Base-by-base conservation (phyloP, 352 stramenopile species). In the Globisporangium paddicum region DNA sequence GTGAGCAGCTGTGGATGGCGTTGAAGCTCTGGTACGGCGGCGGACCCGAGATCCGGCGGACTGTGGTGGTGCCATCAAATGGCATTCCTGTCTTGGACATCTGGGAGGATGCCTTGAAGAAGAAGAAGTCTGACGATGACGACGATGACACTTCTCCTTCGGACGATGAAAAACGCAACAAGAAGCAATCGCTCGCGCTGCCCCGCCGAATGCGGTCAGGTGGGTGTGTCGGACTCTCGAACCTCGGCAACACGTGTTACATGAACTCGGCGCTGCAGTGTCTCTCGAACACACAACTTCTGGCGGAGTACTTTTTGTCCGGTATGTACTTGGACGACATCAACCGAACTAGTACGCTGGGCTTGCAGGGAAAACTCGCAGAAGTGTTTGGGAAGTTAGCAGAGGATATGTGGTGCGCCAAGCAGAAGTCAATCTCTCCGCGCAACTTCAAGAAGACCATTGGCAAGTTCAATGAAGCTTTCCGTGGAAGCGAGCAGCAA, bases 401-500 rank as follows among this genome's bases (percentile, higher is more conserved):
- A 9, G 95, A 97, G 69, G 80, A 98, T 52, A 91, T 99, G 71
- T 99, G 96, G 94, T 92, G 79, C 58, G 90, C 93, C 13, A 93
- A 98, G 63, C 96, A 97, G 64, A 97, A 95, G 53, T 88, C 90
- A 5, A 89, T 98, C 26, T 87, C 79, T 38, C 96, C 96, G 9
- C 70, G 86, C 26, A 86, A 87, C 41, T 98, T 99, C 69, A 98
- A 98, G 70, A 93, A 94, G 46, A 90, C 82, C 3, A 93, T 95
- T 11, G 93, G 90, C n/a, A 95, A 93, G 48, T 98, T 99, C 63
- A 96, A 98, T 51, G 89, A 96, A 34, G 90, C 96, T 48, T 99
- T 99, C 67, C 72, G 79, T n/a, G 97, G 97, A 13, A 96, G 95
- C 65, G 90, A 98, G 30, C 97, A 99, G 71, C 97, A 99, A 60